Conservation (phyloP, 169 alveolate species). For the Toxoplasma gondii region DNA sequence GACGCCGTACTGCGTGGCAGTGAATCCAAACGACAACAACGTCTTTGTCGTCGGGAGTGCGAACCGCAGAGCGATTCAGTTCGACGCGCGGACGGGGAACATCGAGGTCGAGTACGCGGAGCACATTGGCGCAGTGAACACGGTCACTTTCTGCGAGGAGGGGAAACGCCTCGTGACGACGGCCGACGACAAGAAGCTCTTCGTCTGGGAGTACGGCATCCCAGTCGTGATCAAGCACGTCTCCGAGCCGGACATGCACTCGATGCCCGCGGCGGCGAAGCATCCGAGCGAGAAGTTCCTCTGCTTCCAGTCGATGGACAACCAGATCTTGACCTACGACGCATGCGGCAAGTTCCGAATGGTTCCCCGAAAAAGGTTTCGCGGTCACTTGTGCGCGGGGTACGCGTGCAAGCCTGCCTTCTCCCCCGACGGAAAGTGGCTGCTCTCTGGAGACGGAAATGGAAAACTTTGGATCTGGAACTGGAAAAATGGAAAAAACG, state of each 20-base stretch:
- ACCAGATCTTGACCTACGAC: constrained; percentile 90
- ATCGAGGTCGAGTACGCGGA: constrained; percentile 90
- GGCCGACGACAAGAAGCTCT: constrained; percentile 95
- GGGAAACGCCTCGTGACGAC: constrained; percentile 91
- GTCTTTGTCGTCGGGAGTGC: constrained; percentile 91
- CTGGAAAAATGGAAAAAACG: constrained; percentile 91
- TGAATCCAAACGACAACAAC: constrained; percentile 85
- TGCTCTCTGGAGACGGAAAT: constrained; percentile 93
- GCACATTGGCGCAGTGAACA: constrained; percentile 92
- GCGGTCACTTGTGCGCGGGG: constrained; percentile 91
- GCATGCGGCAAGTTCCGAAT: constrained; percentile 80
- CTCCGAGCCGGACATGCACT: constrained; percentile 92
- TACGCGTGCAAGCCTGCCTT: constrained; percentile 91
- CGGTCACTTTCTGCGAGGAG: constrained; percentile 91
- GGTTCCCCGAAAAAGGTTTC: constrained; percentile 83
- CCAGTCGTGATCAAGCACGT: constrained; percentile 92
- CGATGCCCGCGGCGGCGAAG: constrained; percentile 88
- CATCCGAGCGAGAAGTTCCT: constrained; percentile 89
- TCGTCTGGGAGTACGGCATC: constrained; percentile 95
- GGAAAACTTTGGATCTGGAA: constrained; percentile 92
- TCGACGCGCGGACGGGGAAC: constrained; percentile 88
- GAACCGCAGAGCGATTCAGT: constrained; percentile 88
- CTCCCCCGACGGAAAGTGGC: constrained; percentile 93
- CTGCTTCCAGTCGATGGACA: constrained; percentile 92
- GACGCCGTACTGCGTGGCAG: constrained; percentile 87